Evolutionary conservation across 73 alveolate genomes (phyloP).

Genomic region (Paraurostyla sp.): DNA sequence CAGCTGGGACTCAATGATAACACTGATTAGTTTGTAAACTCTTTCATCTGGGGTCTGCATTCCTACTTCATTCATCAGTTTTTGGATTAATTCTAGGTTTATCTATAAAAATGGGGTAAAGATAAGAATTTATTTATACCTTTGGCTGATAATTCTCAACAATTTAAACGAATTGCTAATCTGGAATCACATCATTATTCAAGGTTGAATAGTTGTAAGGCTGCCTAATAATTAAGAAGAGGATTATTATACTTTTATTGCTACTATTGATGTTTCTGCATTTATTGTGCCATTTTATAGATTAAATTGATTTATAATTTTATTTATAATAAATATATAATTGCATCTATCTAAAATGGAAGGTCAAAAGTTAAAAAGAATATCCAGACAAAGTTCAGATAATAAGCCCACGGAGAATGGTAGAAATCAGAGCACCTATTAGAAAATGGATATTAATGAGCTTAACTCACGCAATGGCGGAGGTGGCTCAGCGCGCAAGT

Average conservation of each 20-base stretch:
- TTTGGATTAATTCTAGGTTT: conserved; percentile 16
- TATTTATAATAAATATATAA: neutral
- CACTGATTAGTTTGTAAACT: conserved; percentile 43
- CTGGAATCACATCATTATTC: conserved; percentile 84
- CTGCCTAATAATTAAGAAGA: too few species aligned
- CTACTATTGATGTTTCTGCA: neutral
- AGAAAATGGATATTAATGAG: neutral
- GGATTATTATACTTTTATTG: too few species aligned
- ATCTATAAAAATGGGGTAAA: neutral
- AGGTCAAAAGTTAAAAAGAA: neutral
- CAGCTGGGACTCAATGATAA: conserved; percentile 30
- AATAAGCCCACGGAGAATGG: neutral
- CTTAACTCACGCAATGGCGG: too few species aligned
- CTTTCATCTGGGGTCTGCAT: conserved; percentile 46
- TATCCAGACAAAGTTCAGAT: neutral
- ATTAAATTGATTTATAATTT: neutral
- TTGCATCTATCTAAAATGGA: neutral
- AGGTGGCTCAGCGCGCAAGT: too few species aligned
- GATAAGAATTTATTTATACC: neutral
- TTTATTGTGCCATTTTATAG: neutral
- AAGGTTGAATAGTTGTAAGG: conserved; percentile 77
- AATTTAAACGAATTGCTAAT: conserved; percentile 70
- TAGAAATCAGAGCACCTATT: neutral
- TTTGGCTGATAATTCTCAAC: conserved; percentile 80
- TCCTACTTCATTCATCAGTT: conserved; percentile 40